Conservation (phyloP, 306 rosid species). For the Ammopiptanthus mongolicus region DNA sequence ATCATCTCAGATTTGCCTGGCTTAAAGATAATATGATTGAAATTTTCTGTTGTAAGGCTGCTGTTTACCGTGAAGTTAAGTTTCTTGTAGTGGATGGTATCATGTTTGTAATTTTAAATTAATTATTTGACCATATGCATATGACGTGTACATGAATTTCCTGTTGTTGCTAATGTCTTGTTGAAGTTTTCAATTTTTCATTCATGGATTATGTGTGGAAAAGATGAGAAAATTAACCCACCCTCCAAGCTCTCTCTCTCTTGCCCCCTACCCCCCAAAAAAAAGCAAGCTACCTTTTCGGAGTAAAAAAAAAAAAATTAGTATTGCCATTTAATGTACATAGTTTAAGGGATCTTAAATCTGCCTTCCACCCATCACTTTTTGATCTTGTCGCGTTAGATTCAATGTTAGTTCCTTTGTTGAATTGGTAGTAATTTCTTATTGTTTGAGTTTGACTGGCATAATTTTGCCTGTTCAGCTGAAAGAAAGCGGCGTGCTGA, state of each 20-base stretch:
- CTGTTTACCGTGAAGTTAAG: not conserved
- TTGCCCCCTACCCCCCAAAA: not conserved
- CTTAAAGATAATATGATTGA: not conserved
- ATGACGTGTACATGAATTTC: not conserved
- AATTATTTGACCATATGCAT: not conserved
- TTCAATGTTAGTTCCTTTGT: not conserved
- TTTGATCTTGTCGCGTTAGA: not conserved
- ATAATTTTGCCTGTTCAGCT: constrained; percentile 45
- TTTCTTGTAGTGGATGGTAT: not conserved
- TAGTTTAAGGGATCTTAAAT: not conserved
- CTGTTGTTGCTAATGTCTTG: not conserved
- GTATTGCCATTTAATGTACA: not conserved
- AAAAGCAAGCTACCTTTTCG: not conserved
- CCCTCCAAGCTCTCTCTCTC: not conserved
- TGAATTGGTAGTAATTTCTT: not conserved
- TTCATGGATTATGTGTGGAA: not conserved
- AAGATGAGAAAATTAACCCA: not conserved
- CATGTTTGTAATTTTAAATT: not conserved
- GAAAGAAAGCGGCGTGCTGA: constrained; percentile 75
- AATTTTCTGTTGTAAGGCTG: not conserved
- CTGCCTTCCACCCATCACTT: not conserved
- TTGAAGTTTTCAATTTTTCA: not conserved
- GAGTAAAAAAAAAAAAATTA: not conserved
- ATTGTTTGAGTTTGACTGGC: constrained; percentile 11
- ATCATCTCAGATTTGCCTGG: not conserved